Evolutionary conservation across 352 stramenopile species (phyloP), one percentile per base, ranked within the genome.

Genomic region (Globisporangium viniferum): DNA sequence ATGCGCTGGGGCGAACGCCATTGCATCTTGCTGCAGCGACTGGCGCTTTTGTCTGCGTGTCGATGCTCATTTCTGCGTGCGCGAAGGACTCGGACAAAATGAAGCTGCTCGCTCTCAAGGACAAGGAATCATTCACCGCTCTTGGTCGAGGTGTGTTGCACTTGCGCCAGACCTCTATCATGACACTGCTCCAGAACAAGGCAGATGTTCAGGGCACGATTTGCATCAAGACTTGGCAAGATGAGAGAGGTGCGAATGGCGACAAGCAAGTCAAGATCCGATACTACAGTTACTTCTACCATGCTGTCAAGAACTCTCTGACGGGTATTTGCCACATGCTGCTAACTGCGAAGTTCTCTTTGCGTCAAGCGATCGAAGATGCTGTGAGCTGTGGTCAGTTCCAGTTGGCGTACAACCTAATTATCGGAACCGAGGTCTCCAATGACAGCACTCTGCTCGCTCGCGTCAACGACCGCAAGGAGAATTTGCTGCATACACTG

Each of bases 301-400:
- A 91, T 58, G 86, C 86, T 0, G 84, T 94, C 14, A 87, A 79
- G 67, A 71, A 92, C 61, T 80, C 75, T 8, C 73, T 92, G 10
- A 87, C 84, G 1, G 86, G 84, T 5, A 90, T 94, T 24, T 94
- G 82, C 49, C 86, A 94, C 68, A 87, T 94, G 73, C 72, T 94
- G 3, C 64, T 94, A 12, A 92, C 77, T 44, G 76, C 82, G 10
- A 90, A 88, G 62, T 94, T 92, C 62, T 84, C 72, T 29, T 84
- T 80, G 18, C 81, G 84, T 15, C 86, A 94, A 76, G 86, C 84
- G 0, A 80, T 92, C 7, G 86, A 94, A 69, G 86, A 94, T 46
- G 80, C 84, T 0, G 74, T 94, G 2, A 69, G 78, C 3, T 92
- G 82, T 48, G 79, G 81, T 1, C 76, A 91, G 60, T 94, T 92